Evolutionary conservation across 2,329 filamentous ascomycete species (phyloP).

Genomic region (Alternaria viburni): DNA sequence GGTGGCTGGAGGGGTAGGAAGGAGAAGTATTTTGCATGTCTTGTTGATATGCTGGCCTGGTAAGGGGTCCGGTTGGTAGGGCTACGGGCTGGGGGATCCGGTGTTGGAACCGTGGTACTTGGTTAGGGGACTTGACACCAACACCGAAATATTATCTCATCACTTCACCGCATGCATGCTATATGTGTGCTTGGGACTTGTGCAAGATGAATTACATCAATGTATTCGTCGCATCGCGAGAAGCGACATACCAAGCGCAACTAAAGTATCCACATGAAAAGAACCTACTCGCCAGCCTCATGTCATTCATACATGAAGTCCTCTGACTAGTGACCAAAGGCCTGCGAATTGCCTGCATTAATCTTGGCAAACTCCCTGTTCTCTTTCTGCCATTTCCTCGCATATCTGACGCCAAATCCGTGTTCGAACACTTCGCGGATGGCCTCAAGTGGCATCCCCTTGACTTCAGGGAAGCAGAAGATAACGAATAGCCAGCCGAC

Average conservation of each 20-base stretch:
- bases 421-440: conserved; percentile 45
- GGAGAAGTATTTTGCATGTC: not conserved
- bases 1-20: not conserved
- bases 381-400: conserved; percentile 45
- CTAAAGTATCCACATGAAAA: not conserved
- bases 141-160: not conserved
- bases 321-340: conserved; percentile 25
- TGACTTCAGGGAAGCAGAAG: conserved; percentile 48
- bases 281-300: not conserved
- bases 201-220: not conserved
- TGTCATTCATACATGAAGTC: not conserved
- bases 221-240: not conserved
- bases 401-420: conserved; percentile 46
- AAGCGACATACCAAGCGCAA: not conserved
- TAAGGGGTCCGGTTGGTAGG: not conserved
- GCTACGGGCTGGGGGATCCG: not conserved
- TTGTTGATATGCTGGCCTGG: not conserved
- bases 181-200: not conserved
- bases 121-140: not conserved
- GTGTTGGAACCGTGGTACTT: not conserved
- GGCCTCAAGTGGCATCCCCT: conserved; percentile 46
- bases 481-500: conserved; percentile 45
- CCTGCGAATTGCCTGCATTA: conserved; percentile 26
- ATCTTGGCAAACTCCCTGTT: conserved; percentile 44
- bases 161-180: not conserved